These are phyloP conservation scores for Magnaporthiopsis rhizophila DNA, from an alignment of 2,329 filamentous ascomycete genomes.

Conservation along the genomic window DNA sequence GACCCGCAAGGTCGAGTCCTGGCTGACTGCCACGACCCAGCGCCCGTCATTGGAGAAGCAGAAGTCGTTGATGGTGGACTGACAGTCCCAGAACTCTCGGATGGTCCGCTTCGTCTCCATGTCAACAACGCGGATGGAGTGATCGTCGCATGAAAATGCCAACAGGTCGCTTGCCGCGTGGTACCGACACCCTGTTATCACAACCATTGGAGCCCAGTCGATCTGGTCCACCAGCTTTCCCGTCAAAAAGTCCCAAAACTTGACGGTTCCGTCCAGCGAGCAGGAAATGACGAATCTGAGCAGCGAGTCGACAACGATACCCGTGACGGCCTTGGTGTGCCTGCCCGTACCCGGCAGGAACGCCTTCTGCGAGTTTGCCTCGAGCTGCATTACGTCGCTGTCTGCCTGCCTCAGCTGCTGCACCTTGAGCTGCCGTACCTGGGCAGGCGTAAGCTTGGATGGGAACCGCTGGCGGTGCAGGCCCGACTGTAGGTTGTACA, in stretches of 20 bases:
- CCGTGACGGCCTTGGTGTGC: constrained; percentile 77
- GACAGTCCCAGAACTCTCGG: constrained; percentile 82
- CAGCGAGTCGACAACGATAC: constrained; percentile 79
- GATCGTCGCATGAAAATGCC: constrained; percentile 81
- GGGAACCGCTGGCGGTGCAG: constrained; percentile 83
- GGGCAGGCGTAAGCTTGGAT: constrained; percentile 64
- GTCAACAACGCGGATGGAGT: constrained; percentile 81
- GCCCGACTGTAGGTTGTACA: constrained; percentile 96
- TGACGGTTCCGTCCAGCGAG: constrained; percentile 82
- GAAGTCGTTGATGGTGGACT: constrained; percentile 67
- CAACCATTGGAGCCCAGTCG: constrained; percentile 71
- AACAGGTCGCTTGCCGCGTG: constrained; percentile 78
- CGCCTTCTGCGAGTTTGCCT: constrained; percentile 32
- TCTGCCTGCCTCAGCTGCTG: constrained; percentile 53
- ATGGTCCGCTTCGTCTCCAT: constrained; percentile 85
- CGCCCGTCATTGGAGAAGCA: constrained; percentile 88
- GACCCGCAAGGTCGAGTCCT: constrained; percentile 71
- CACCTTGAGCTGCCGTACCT: constrained; percentile 67
- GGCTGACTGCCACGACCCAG: constrained; percentile 85
- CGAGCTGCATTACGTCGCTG: constrained; percentile 44
- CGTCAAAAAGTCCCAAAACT: constrained; percentile 95
- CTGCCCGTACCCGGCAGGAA: constrained; percentile 54
- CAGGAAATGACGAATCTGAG: constrained; percentile 83
- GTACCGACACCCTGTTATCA: constrained; percentile 70
- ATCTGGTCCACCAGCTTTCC: constrained; percentile 74